Base-by-base conservation (phyloP, 2,329 filamentous ascomycete species). In the Colletotrichum gloeosporioides region DNA sequence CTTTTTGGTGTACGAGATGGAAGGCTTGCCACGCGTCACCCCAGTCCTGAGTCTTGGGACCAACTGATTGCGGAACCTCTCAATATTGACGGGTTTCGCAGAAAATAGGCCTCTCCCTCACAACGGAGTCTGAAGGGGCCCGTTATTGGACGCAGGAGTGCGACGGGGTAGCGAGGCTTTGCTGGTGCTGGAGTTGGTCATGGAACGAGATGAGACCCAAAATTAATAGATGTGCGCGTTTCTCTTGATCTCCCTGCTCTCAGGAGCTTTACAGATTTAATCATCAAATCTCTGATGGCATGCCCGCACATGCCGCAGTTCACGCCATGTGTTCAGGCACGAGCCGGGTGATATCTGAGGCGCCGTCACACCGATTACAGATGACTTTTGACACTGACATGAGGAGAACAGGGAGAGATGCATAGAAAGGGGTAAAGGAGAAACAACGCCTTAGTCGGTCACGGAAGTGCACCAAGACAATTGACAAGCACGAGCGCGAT, bases 191-290 rank as follows among this genome's bases (percentile, higher is more conserved):
- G 72, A 69, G 70, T 76, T 49, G 31, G 39, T 44, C 9, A 34
- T 10, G 57, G 59, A 68, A 32, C 25, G 64, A 57, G 31, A 69
- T 36, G 57, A 25, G 63, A 27, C 57, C 36, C 69, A 76, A 76
- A 65, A 73, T 69, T 76, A 76, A 73, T 76, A 76, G 73, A 76
- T 31, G 36, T 57, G 68, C 25, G 57, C 44, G 34, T 75, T 69
- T 67, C 31, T n/a, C 39, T 63, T 55, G 25, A 16, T 15, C 36
- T 8, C 8, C 39, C 18, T n/a, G 8, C 39, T 44, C 18, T n/a
- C 9, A n/a, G 9, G 39, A 49, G 39, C 39, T 49, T 9, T n/a
- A 5, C n/a, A 6, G 18, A 44, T n/a, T 44, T n/a, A n/a, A 44
- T 18, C 39, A 44, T n/a, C 9, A n/a, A 44, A 44, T 4, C 18